Percentiles rank a stretch among this genome's conserved stretches.
Conservation (phyloP, 495 filamentous ascomycete genomes). For the Glonium stellatum region DNA sequence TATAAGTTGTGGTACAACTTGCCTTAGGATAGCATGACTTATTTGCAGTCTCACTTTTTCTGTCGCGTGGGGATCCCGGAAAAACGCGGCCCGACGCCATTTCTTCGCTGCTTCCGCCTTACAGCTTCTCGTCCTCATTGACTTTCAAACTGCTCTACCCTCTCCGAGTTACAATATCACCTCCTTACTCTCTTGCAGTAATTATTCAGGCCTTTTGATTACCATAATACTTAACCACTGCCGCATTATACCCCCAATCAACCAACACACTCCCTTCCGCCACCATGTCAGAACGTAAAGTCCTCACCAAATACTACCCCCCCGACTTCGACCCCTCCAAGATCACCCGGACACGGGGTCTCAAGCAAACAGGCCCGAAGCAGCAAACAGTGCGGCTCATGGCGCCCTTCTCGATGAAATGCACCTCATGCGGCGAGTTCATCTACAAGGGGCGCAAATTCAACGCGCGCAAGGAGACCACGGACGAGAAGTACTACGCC, state of each 20-base stretch:
- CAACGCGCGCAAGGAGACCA: constrained; percentile 92
- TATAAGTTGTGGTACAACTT: too few species aligned
- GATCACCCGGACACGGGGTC: constrained; percentile 60
- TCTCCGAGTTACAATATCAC: too few species aligned
- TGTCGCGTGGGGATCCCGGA: too few species aligned
- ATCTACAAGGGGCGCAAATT: constrained; percentile 97
- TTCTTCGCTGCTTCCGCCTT: too few species aligned
- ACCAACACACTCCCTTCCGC: constrained; percentile 1
- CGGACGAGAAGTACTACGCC: constrained; percentile 80
- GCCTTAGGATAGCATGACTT: too few species aligned
- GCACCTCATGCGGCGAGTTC: constrained; percentile 84
- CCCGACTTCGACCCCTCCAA: constrained; percentile 94
- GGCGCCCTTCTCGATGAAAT: constrained; percentile 95
- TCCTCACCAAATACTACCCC: constrained; percentile 70
- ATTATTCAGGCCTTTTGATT: too few species aligned
- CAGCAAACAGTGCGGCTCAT: constrained; percentile 89
- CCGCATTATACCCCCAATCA: background rate
- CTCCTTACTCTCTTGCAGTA: too few species aligned
- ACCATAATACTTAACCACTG: background rate
- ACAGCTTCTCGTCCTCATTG: too few species aligned
- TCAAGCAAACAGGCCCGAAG: constrained; percentile 70
- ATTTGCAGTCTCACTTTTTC: too few species aligned
- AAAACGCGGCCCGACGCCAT: too few species aligned
- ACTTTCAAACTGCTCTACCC: too few species aligned
- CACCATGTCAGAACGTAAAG: constrained; percentile 88